Evolutionary conservation across 352 stramenopile genomes (phyloP).

Genomic region (Phytophthora pini): DNA sequence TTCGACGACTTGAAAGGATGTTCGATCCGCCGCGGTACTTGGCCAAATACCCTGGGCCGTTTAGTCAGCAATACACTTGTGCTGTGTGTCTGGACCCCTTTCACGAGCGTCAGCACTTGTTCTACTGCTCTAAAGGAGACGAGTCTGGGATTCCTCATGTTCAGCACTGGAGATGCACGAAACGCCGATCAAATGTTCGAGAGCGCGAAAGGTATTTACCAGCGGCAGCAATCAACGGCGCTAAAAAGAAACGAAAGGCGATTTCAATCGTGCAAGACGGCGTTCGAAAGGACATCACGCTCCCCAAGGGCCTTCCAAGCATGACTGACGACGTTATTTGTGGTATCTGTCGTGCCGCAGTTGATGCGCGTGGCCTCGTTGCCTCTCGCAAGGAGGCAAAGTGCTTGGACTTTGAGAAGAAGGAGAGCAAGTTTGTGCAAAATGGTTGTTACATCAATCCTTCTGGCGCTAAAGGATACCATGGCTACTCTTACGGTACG

Average conservation of each 20-base stretch:
- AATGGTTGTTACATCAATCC: constrained; percentile 71
- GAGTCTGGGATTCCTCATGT: constrained; percentile 48
- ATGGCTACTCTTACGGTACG: constrained; percentile 23
- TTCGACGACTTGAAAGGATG: constrained; percentile 53
- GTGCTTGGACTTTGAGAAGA: constrained; percentile 59
- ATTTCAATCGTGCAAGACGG: constrained; percentile 62
- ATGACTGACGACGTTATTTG: constrained; percentile 66
- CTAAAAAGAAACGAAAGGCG: constrained; percentile 68
- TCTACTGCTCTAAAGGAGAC: constrained; percentile 61
- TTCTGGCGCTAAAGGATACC: constrained; percentile 25
- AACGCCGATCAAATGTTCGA: constrained; percentile 48
- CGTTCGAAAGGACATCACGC: constrained; percentile 59
- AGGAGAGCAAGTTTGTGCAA: constrained; percentile 66
- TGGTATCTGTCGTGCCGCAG: constrained; percentile 50
- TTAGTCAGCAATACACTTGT: constrained; percentile 66
- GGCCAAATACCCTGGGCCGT: constrained; percentile 60
- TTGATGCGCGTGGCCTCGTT: constrained; percentile 66
- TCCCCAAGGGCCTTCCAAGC: constrained; percentile 58
- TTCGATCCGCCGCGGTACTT: constrained; percentile 66
- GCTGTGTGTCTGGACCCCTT: constrained; percentile 77
- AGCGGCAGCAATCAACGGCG: constrained; percentile 16
- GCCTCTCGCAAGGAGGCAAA: constrained; percentile 59
- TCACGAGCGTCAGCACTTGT: constrained; percentile 75
- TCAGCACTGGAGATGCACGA: constrained; percentile 85
- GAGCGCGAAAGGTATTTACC: constrained; percentile 30